Conservation (phyloP, 768 basidiomycete genomes). For the Lactifluus volemus region DNA sequence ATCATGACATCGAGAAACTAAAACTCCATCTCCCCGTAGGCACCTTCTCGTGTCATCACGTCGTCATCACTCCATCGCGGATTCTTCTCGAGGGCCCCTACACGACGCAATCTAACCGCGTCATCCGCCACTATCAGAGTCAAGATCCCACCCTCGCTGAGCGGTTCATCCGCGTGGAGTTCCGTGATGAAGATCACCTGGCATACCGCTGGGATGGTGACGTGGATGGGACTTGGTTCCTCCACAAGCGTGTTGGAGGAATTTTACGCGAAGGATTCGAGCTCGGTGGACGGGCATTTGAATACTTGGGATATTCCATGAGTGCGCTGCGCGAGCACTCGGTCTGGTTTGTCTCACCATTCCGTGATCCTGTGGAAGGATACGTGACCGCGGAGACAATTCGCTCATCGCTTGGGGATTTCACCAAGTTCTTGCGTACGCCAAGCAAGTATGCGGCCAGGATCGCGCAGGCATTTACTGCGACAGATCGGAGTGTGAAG, state of each 20-base stretch:
- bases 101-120: slow-evolving; percentile 66
- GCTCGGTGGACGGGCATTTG: slow-evolving; percentile 62
- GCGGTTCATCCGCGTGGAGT: slow-evolving; percentile 74
- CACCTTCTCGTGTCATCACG: slow-evolving; percentile 62
- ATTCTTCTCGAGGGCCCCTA: slow-evolving; percentile 71
- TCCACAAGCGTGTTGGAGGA: slow-evolving; percentile 28
- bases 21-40: slow-evolving; percentile 26
- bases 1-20: slow-evolving; percentile 9
- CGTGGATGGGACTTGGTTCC: slow-evolving; percentile 48
- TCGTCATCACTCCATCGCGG: slow-evolving; percentile 69
- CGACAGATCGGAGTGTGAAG: slow-evolving; percentile 63
- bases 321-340: slow-evolving; percentile 73
- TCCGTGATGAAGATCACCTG: slow-evolving; percentile 76
- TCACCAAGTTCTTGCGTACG: slow-evolving; percentile 33
- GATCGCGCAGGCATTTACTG: slow-evolving; percentile 75
- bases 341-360: slow-evolving; percentile 74
- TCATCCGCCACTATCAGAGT: slow-evolving; percentile 53
- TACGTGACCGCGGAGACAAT: slow-evolving; percentile 49
- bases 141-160: slow-evolving; percentile 39
- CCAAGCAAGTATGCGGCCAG: slow-evolving; percentile 83
- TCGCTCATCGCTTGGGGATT: slow-evolving; percentile 58
- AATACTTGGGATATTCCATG: slow-evolving; percentile 76
- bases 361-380: slow-evolving; percentile 38
- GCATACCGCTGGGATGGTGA: slow-evolving; percentile 63
- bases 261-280: slow-evolving; percentile 54